Evolutionary conservation across 1,139 yeast genomes (phyloP), one percentile per base, ranked within the genome.

Genomic region (Lodderomyces jiufengensis): DNA sequence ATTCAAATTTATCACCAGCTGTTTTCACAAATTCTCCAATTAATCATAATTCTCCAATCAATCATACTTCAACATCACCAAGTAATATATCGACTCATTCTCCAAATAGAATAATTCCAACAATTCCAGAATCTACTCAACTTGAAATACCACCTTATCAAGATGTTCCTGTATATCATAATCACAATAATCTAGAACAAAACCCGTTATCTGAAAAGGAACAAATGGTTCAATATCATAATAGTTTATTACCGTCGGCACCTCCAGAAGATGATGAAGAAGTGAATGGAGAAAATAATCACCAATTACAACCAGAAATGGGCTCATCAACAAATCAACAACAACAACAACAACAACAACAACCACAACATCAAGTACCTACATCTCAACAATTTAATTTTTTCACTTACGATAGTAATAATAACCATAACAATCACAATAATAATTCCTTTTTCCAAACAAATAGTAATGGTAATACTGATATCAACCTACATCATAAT

Each of bases 221-320:
- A 42, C 51, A 69, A 18, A 56, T 80, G 49, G 62, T 72, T 40
- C 61, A 68, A 12, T 69, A 69, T 40, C 87, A 80, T 50, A 67
- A 70, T 24, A 70, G 82, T 10, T 60, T 81, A 28, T 50, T 80
- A 25, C 87, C 88, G 0, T 78, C 86, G 0, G 79, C 73, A 26
- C 85, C 86, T 1, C 70, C 62, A 3, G 47, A 59, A 18, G 62
- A 50, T 21, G 52, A 52, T 9, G 46, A 49, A 6, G 60, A 54
- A 21, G 53, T 26, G n/a, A n/a, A n/a, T n/a, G n/a, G n/a, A 5
- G 35, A 27, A 4, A 22, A 21, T 6, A 21, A 21, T n/a, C 26
- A 26, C 6, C 12, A n/a, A 25, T 14, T 26, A 10, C 31, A 24
- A 14, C 27, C 37, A 33, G 24, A 21, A 27, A 12, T 40, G 13